phyloP scores from a whole-genome alignment of 2,329 filamentous ascomycete genomes.

The Trichoderma atroviride region DNA sequence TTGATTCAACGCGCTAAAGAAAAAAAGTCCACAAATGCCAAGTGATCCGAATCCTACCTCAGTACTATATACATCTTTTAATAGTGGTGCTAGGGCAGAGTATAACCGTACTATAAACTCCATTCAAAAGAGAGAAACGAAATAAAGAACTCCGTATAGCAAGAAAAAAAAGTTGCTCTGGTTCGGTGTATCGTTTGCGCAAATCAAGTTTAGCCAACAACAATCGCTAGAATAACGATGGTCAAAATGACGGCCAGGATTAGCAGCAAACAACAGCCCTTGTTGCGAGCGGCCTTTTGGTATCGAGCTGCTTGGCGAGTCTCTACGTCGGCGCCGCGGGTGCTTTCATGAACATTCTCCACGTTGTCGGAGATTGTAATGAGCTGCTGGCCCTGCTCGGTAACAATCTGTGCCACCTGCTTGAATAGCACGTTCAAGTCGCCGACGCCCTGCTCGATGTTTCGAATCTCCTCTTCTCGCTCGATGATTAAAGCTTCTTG shows the following conservation, averaged over 20 bases:
- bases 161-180: conserved; percentile 2
- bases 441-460: conserved; percentile 94
- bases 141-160: conserved; percentile 26
- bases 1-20: conserved; percentile 24
- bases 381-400: conserved; percentile 87
- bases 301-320: conserved; percentile 83
- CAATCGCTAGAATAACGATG: conserved; percentile 85
- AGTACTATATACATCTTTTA: conserved; percentile 21
- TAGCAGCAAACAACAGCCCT: conserved; percentile 87
- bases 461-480: conserved; percentile 93
- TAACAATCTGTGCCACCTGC: conserved; percentile 96
- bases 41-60: conserved; percentile 25
- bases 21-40: conserved; percentile 4
- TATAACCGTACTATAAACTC: conserved; percentile 17
- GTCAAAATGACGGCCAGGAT: conserved; percentile 87
- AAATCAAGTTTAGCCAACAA: conserved; percentile 56
- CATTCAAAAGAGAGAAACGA: neutral
- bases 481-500: conserved; percentile 95
- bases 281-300: conserved; percentile 93
- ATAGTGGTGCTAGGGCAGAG: conserved; percentile 16
- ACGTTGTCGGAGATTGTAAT: conserved; percentile 89
- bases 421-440: conserved; percentile 96
- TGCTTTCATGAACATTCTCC: conserved; percentile 78
- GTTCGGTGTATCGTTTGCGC: conserved; percentile 17
- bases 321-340: conserved; percentile 82